Evolutionary conservation across 176 grass and related monocot species (phyloP).

Genomic region (Musa acuminata): DNA sequence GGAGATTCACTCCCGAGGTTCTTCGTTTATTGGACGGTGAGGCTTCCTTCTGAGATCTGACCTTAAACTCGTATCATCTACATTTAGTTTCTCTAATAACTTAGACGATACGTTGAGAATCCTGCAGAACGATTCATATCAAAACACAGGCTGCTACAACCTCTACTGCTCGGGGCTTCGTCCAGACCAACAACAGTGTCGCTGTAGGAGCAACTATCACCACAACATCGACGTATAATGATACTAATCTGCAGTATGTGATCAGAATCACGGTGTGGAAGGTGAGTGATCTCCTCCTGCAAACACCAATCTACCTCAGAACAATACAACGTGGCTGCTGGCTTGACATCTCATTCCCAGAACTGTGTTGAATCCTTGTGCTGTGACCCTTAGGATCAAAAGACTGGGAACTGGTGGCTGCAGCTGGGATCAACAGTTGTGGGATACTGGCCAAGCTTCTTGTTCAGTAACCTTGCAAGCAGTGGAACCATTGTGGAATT

Average conservation of each 20-base stretch:
- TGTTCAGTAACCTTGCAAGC: not conserved
- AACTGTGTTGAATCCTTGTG: too few relatives aligned
- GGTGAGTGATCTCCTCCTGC: not conserved
- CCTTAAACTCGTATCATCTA: not conserved
- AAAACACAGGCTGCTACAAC: not conserved
- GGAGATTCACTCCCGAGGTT: not conserved
- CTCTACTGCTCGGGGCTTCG: not conserved
- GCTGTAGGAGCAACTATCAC: not conserved
- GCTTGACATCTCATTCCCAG: too few relatives aligned
- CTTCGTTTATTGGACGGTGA: conserved; percentile 7
- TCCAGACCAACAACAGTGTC: not conserved
- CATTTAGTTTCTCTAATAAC: not conserved
- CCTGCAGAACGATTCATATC: not conserved
- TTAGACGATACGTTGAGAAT: too few relatives aligned
- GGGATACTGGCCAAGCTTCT: not conserved
- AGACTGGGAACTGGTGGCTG: conserved; percentile 6
- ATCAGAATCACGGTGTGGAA: not conserved
- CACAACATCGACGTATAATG: not conserved
- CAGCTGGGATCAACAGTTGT: not conserved
- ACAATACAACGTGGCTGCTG: too few relatives aligned
- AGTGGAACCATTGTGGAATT: not conserved
- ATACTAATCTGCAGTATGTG: not conserved
- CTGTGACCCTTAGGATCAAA: not conserved
- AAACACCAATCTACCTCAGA: not conserved
- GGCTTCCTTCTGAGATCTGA: not conserved